Conservation (phyloP, 2,329 filamentous ascomycete genomes). For the Aspergillus tanneri region DNA sequence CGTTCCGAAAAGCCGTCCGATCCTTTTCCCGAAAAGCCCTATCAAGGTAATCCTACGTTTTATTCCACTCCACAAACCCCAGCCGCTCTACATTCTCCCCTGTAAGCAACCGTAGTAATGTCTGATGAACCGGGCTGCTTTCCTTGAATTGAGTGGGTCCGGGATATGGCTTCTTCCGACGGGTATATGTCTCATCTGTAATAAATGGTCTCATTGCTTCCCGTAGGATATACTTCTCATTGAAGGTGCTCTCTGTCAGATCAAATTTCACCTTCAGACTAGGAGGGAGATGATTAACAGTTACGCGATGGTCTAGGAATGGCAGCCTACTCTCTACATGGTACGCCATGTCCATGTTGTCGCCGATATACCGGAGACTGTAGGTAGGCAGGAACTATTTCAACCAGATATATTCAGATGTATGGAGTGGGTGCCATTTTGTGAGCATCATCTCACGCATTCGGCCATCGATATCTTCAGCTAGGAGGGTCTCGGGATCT, state of each 20-base stretch:
- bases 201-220: slow-evolving; percentile 53
- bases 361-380: slow-evolving; percentile 46
- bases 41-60: slow-evolving; percentile 36
- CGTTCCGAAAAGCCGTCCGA: slow-evolving; percentile 35
- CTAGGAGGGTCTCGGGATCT: slow-evolving; percentile 15
- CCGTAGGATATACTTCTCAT: slow-evolving; percentile 54
- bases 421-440: slow-evolving; percentile 45
- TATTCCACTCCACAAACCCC: slow-evolving; percentile 44
- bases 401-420: slow-evolving; percentile 39
- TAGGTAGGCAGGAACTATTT: slow-evolving; percentile 40
- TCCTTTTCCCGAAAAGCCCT: slow-evolving; percentile 43
- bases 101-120: slow-evolving; percentile 33
- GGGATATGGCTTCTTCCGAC: slow-evolving; percentile 53
- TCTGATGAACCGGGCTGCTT: slow-evolving; percentile 45
- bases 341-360: slow-evolving; percentile 37
- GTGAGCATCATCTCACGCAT: slow-evolving; percentile 29
- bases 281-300: slow-evolving; percentile 30
- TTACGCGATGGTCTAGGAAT: slow-evolving; percentile 33
- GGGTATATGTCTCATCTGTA: slow-evolving; percentile 52
- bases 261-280: slow-evolving; percentile 29
- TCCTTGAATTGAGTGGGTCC: slow-evolving; percentile 46
- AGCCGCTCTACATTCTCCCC: slow-evolving; percentile 39
- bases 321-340: slow-evolving; percentile 23
- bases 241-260: slow-evolving; percentile 24
- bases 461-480: slow-evolving; percentile 26